Conservation (phyloP, 2,329 filamentous ascomycete species). For the Penicillium sp. region DNA sequence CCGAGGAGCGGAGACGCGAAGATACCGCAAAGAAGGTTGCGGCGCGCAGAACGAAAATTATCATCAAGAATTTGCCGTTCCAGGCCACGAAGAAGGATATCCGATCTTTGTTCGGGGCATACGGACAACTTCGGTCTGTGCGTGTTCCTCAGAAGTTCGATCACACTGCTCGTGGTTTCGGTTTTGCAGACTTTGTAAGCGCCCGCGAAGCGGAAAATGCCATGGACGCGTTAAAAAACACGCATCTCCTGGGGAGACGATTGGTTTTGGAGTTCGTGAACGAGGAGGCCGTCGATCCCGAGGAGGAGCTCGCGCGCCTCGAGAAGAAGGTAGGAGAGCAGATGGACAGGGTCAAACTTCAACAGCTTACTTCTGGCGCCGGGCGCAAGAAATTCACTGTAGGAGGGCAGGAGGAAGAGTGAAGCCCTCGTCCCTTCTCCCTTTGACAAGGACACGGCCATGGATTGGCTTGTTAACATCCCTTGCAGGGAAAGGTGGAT, state of each 20-base stretch:
- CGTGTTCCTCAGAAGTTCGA: constrained; percentile 95
- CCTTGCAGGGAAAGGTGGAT: constrained; percentile 35
- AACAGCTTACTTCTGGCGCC: constrained; percentile 73
- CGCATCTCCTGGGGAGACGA: constrained; percentile 85
- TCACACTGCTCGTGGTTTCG: constrained; percentile 83
- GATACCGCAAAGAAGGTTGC: constrained; percentile 79
- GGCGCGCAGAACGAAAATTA: constrained; percentile 79
- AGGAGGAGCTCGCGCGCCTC: constrained; percentile 96
- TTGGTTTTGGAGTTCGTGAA: constrained; percentile 90
- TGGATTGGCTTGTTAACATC: constrained; percentile 26
- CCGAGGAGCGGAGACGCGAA: constrained; percentile 78
- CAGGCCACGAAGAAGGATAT: constrained; percentile 93
- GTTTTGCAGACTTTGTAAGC: constrained; percentile 93
- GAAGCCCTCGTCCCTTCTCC: constrained; percentile 32
- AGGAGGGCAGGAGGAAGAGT: constrained; percentile 63
- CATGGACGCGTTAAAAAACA: constrained; percentile 85
- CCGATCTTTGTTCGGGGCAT: constrained; percentile 77
- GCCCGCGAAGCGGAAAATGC: constrained; percentile 86
- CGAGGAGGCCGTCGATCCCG: constrained; percentile 82
- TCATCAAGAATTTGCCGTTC: constrained; percentile 98
- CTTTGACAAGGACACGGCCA: constrained; percentile 31
- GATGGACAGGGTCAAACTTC: constrained; percentile 83
- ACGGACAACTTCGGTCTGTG: constrained; percentile 88
- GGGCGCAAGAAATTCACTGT: constrained; percentile 86
- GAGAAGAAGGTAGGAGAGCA: constrained; percentile 91